Conservation (phyloP, 2,329 filamentous ascomycete genomes). For the Fusarium pininemorale region DNA sequence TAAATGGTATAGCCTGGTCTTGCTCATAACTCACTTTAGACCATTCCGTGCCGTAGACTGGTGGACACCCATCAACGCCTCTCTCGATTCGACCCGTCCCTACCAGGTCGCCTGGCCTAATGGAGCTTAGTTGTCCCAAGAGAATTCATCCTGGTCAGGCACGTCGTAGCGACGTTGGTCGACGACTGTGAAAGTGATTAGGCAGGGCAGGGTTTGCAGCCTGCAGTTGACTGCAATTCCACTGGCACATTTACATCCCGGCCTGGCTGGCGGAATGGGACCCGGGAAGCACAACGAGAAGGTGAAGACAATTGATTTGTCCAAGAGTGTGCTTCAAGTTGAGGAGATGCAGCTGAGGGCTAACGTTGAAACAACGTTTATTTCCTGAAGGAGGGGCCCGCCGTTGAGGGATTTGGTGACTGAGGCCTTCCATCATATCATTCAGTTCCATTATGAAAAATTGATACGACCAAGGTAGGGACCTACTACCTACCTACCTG, state of each 20-base stretch:
- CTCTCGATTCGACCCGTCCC: constrained; percentile 35
- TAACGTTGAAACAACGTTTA: constrained; percentile 26
- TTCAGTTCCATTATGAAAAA: not conserved
- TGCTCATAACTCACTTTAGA: constrained; percentile 11
- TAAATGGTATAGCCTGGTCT: constrained; percentile 10
- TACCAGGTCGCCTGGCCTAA: constrained; percentile 23
- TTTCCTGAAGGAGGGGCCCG: not conserved
- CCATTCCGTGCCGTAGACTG: constrained; percentile 11
- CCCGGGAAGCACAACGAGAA: constrained; percentile 17
- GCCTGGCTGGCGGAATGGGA: constrained; percentile 14
- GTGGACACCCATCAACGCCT: constrained; percentile 17
- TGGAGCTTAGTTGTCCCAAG: constrained; percentile 17
- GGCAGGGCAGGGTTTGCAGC: constrained; percentile 13
- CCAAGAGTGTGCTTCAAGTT: constrained; percentile 25
- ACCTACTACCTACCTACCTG: not conserved
- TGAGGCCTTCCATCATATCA: constrained; percentile 14
- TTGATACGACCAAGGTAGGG: not conserved
- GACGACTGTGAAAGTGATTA: constrained; percentile 27
- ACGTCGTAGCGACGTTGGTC: constrained; percentile 5
- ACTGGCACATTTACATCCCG: constrained; percentile 7
- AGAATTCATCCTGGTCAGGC: not conserved
- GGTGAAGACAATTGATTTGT: constrained; percentile 27
- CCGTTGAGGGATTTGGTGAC: constrained; percentile 8
- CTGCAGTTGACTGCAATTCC: constrained; percentile 20
- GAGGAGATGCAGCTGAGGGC: constrained; percentile 19